These are phyloP conservation scores for Centaurea solstitialis DNA, from an alignment of 129 eudicot genomes.

Conservation along the genomic window DNA sequence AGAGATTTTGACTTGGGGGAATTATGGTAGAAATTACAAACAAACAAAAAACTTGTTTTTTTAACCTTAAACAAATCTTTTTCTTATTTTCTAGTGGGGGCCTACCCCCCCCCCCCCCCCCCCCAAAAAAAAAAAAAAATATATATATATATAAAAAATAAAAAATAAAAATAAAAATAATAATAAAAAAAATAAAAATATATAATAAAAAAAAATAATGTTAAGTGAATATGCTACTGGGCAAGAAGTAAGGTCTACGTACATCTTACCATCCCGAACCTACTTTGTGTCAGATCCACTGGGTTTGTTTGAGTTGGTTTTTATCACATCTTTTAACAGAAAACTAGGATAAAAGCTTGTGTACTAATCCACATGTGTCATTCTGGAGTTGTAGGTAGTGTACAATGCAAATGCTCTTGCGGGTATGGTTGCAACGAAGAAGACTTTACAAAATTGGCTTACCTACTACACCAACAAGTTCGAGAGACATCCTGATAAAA, in stretches of 20 bases:
- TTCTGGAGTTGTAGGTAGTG: slow-evolving; percentile 55
- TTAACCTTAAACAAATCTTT: too few relatives aligned
- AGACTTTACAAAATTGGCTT: slow-evolving; percentile 66
- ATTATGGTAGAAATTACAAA: too few relatives aligned
- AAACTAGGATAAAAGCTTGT: slow-evolving; percentile 1
- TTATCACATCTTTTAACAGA: neutral
- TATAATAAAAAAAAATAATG: too few relatives aligned
- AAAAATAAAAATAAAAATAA: too few relatives aligned
- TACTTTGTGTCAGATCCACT: neutral
- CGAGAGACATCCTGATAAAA: slow-evolving; percentile 64
- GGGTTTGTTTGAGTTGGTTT: neutral
- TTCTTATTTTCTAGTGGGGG: too few relatives aligned
- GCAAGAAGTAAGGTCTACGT: neutral
- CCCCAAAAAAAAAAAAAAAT: too few relatives aligned
- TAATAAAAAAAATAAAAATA: too few relatives aligned
- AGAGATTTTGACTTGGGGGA: too few relatives aligned
- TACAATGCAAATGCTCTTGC: slow-evolving; percentile 93
- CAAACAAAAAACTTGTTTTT: too few relatives aligned
- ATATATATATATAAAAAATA: too few relatives aligned
- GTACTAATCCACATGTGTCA: slow-evolving; percentile 9
- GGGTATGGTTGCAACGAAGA: slow-evolving; percentile 66
- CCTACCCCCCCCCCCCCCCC: too few relatives aligned
- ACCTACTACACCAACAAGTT: slow-evolving; percentile 79
- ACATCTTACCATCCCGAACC: neutral
- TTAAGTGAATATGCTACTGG: too few relatives aligned